Conservation (phyloP, 2,329 filamentous ascomycete genomes). For the Metarhizium anisopliae region DNA sequence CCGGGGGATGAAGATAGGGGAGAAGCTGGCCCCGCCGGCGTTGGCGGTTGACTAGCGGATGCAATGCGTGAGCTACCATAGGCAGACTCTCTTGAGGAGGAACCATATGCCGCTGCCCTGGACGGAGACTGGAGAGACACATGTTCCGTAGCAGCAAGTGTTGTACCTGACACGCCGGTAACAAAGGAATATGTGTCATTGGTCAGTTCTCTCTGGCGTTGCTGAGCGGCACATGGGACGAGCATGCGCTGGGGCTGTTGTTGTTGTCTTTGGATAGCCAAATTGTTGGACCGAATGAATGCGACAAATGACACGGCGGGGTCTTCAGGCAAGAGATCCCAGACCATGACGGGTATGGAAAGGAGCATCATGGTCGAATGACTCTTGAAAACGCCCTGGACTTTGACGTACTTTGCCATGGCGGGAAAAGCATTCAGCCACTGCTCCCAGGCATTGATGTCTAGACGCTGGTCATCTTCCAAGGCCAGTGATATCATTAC, state of each 20-base stretch:
- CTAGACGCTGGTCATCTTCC: conserved; percentile 46
- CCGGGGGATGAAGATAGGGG: conserved; percentile 14
- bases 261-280: conserved; percentile 26
- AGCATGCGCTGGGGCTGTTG: conserved; percentile 9
- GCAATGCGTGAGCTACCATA: background rate
- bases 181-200: conserved; percentile 15
- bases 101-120: background rate
- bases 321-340: conserved; percentile 50
- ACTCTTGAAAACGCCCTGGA: conserved; percentile 53
- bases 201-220: conserved; percentile 9
- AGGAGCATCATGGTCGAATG: conserved; percentile 49
- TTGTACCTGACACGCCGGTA: conserved; percentile 24
- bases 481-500: conserved; percentile 53
- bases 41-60: conserved; percentile 12
- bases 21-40: conserved; percentile 10
- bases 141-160: conserved; percentile 21
- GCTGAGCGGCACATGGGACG: conserved; percentile 1
- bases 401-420: conserved; percentile 50
- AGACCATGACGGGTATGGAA: conserved; percentile 50
- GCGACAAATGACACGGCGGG: conserved; percentile 48
- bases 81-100: background rate
- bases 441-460: conserved; percentile 50
- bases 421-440: conserved; percentile 49
- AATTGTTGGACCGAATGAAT: conserved; percentile 50
- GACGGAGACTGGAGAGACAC: conserved; percentile 6